Conservation (phyloP, 2,329 filamentous ascomycete species). For the Coniochaeta hoffmannii region DNA sequence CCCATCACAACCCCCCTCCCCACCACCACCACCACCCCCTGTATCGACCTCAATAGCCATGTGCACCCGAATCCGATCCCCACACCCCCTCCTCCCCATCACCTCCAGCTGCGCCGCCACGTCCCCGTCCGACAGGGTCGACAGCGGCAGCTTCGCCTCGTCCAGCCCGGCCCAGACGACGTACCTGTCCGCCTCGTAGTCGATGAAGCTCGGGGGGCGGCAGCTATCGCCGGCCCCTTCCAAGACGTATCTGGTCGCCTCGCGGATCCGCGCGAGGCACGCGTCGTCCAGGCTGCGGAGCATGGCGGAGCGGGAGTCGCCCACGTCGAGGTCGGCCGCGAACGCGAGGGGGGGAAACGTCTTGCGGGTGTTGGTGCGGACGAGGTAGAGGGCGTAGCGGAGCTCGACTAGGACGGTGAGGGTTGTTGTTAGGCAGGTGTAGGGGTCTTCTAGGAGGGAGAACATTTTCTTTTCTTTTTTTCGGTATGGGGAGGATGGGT, state of each 20-base stretch:
- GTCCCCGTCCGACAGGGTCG: neutral
- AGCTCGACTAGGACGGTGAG: neutral
- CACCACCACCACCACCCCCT: neutral
- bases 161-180: neutral
- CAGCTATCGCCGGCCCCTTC: neutral
- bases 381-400: neutral
- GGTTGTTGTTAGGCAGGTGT: neutral
- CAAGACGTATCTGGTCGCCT: neutral
- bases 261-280: neutral
- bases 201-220: neutral
- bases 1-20: neutral
- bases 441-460: neutral
- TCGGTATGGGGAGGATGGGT: no score
- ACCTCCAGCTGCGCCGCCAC: neutral
- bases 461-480: no score
- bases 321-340: neutral
- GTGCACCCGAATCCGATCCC: neutral
- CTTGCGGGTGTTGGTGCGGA: neutral
- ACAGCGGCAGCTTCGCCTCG: neutral
- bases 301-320: neutral
- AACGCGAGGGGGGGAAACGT: neutral
- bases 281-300: neutral
- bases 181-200: constrained; percentile 2
- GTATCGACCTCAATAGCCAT: constrained; percentile 3
- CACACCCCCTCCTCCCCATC: neutral